Conservation (phyloP, 1,284 basidiomycete genomes). For the Gymnopus androsaceus region DNA sequence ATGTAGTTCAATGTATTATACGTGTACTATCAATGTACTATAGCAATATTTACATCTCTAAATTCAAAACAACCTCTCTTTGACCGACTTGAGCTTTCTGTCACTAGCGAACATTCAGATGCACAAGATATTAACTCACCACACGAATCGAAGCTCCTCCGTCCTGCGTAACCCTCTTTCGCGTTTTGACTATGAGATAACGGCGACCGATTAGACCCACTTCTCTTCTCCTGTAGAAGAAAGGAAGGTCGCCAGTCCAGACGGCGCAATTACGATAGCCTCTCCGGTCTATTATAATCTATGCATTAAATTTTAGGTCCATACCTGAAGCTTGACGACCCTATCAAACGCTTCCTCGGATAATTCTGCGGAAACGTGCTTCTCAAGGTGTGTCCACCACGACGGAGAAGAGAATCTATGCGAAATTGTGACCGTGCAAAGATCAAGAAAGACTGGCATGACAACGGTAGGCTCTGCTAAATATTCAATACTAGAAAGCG, state of each 20-base stretch:
- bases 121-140: slow-evolving; percentile 15
- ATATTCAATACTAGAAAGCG: background rate
- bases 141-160: slow-evolving; percentile 66
- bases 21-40: too few species aligned
- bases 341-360: slow-evolving; percentile 62
- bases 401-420: slow-evolving; percentile 74
- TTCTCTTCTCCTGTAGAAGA: background rate
- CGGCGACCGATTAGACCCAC: slow-evolving; percentile 49
- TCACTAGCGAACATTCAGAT: background rate
- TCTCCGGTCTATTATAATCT: slow-evolving; percentile 65
- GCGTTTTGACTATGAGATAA: slow-evolving; percentile 59
- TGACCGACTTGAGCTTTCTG: too few species aligned
- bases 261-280: slow-evolving; percentile 64
- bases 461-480: slow-evolving; percentile 70
- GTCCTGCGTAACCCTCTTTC: slow-evolving; percentile 59
- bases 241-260: slow-evolving; percentile 49
- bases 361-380: slow-evolving; percentile 67
- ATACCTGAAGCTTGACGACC: slow-evolving; percentile 67
- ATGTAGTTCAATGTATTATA: too few species aligned
- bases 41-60: too few species aligned
- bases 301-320: too few species aligned
- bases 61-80: too few species aligned
- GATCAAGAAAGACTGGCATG: slow-evolving; percentile 65
- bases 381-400: slow-evolving; percentile 70
- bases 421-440: slow-evolving; percentile 63